Percentiles rank a stretch among this genome's conserved stretches.
phyloP scores from a whole-genome alignment of 139 green algal genomes.

The Closterium sp. region DNA sequence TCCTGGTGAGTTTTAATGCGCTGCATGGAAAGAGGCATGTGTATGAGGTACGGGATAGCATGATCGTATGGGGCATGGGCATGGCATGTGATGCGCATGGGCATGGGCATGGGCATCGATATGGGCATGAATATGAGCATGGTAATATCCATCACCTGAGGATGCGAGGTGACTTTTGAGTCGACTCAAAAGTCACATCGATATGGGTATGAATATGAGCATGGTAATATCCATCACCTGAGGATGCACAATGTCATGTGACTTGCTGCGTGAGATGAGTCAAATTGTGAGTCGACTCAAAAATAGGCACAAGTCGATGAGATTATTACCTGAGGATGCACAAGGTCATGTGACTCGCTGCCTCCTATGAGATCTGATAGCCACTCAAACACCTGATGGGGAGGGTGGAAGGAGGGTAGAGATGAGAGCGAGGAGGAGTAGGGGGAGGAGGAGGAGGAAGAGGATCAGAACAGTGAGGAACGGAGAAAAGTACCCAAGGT shows the following conservation, averaged over 20 bases:
- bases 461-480: background rate
- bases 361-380: background rate
- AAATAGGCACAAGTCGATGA: no score
- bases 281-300: no score
- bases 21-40: background rate
- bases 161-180: no score
- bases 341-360: background rate
- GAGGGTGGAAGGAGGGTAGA: background rate
- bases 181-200: no score
- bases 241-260: background rate
- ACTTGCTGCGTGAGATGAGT: no score
- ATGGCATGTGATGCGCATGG: background rate
- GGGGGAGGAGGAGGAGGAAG: background rate
- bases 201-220: background rate
- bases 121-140: background rate
- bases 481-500: background rate
- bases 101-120: background rate
- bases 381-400: background rate
- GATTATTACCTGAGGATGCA: background rate
- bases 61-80: background rate
- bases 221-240: background rate
- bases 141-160: no score
- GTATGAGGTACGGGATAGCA: no score
- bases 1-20: background rate
- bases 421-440: background rate